Evolutionary conservation across 345 rosid genomes (phyloP).

Genomic region (Bruguiera gymnorhiza): DNA sequence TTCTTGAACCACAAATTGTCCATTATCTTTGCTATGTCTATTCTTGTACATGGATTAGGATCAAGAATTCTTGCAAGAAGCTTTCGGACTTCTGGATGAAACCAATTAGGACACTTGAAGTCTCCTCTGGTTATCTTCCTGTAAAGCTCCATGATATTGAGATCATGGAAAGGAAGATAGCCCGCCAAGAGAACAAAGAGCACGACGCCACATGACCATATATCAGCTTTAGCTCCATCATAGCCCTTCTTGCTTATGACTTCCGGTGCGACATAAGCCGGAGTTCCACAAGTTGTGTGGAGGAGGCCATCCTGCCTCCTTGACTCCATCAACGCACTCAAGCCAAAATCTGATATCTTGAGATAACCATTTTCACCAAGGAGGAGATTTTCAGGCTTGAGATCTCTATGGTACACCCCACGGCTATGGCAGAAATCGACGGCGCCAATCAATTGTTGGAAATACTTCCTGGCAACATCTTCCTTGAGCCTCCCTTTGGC

Average conservation of each 20-base stretch:
- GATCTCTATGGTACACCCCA: conserved; percentile 80
- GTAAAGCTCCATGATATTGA: conserved; percentile 66
- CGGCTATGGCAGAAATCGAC: conserved; percentile 83
- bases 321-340: conserved; percentile 60
- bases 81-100: conserved; percentile 61
- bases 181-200: conserved; percentile 74
- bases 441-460: conserved; percentile 72
- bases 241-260: conserved; percentile 72
- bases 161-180: conserved; percentile 66
- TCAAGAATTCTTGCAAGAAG: conserved; percentile 69
- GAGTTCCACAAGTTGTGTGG: conserved; percentile 90
- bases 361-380: conserved; percentile 66
- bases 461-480: conserved; percentile 57
- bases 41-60: conserved; percentile 59
- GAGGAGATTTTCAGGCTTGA: conserved; percentile 84
- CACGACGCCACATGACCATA: conserved; percentile 85
- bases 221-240: conserved; percentile 75
- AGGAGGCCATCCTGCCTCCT: conserved; percentile 67
- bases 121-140: conserved; percentile 60
- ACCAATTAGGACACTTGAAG: conserved; percentile 74
- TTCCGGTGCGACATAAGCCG: conserved; percentile 89
- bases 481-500: conserved; percentile 74
- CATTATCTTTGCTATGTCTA: conserved; percentile 50
- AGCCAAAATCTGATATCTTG: conserved; percentile 74
- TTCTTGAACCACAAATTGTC: conserved; percentile 68